phyloP scores from a whole-genome alignment of 148 eudicot species.

The Persicaria tinctoria region DNA sequence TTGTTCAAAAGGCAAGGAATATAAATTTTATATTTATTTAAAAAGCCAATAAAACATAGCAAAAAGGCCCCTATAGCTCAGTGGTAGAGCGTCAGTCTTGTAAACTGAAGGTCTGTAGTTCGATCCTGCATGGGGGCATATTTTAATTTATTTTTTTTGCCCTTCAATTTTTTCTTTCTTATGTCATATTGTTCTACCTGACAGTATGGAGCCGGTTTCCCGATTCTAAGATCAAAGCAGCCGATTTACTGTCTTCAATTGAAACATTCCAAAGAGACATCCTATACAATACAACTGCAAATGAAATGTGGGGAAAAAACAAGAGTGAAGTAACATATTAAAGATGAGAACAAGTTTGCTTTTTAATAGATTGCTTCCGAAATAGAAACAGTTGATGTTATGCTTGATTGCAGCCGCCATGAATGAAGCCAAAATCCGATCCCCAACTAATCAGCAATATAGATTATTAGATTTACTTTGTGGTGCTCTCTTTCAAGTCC shows the following conservation, averaged over 20 bases:
- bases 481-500: constrained; percentile 6
- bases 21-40: neutral
- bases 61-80: constrained; percentile 37
- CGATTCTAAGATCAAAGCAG: no score
- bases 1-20: neutral
- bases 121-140: constrained; percentile 40
- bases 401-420: neutral
- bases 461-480: neutral
- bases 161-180: no score
- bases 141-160: no score
- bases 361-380: neutral
- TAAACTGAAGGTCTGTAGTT: constrained; percentile 56
- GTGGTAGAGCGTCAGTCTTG: constrained; percentile 60
- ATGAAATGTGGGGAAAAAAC: neutral
- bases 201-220: no score
- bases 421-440: neutral
- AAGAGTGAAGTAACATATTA: neutral
- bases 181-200: no score
- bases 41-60: neutral
- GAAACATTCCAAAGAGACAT: neutral
- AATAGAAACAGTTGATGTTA: neutral
- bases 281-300: neutral
- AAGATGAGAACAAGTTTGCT: constrained; percentile 7
- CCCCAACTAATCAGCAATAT: neutral
- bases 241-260: neutral